Evolutionary conservation across 1,284 basidiomycete species (phyloP), one percentile per base, ranked within the genome.

Genomic region (Phellopilus nigrolimitatus): DNA sequence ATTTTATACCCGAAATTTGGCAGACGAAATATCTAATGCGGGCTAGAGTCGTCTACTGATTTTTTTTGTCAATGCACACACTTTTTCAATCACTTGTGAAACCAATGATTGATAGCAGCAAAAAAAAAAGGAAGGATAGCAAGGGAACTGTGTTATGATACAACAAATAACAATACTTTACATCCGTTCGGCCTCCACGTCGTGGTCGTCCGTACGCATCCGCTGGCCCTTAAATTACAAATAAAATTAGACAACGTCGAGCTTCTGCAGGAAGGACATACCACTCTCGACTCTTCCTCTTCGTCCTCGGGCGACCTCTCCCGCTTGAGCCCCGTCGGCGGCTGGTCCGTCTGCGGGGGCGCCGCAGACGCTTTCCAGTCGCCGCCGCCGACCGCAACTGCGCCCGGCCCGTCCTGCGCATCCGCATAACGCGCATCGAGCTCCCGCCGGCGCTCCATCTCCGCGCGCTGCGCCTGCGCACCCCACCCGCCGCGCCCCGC

Each of bases 401-500:
- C 82, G 46, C 84, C 84, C 49, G 88, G 79, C 24, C 87, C 84
- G 51, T 89, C 83, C 61, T 86, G 82, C 3, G 83, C 83, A 59
- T 94, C 90, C 2, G 83, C 82, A 68, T 99, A 98, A 21, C 95
- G 83, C 64, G 91, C 90, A 66, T 97, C 92, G 54, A 70, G 66
- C 41, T 86, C 83, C 56, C 89, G 78, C 62, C 88, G 73, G 56
- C 89, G 74, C 60, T 95, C 91, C 56, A 87, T 79, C 62, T 91
- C 87, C 50, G 75, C 64, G 53, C 77, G 72, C 64, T 91, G 88
- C 9, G 88, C 88, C 60, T 94, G 88, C 15, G 86, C 91, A 53
- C 95, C 97, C 95, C 95, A 99, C 10, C 97, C 97, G 40, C 95
- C 92, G 46, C 92, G 80, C 24, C 92, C 92, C 47, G 93, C 88